Conservation (phyloP, 2,329 filamentous ascomycete species). For the Raffaelea arxii region DNA sequence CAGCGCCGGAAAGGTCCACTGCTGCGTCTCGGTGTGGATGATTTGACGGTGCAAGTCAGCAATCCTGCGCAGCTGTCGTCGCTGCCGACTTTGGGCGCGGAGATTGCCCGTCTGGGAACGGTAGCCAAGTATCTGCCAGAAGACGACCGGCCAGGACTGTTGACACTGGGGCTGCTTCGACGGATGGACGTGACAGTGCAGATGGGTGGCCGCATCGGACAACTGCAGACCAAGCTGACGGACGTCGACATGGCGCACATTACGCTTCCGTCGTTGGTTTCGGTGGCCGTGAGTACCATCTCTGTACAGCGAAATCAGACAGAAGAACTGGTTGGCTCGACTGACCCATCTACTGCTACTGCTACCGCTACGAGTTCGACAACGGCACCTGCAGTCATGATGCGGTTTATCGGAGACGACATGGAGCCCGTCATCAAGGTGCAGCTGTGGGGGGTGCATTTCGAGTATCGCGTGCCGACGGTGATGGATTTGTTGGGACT, state of each 20-base stretch:
- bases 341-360: not conserved
- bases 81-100: slow-evolving; percentile 63
- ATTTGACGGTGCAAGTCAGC: slow-evolving; percentile 51
- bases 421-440: slow-evolving; percentile 85
- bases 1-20: slow-evolving; percentile 83
- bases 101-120: slow-evolving; percentile 71
- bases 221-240: slow-evolving; percentile 44
- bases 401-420: slow-evolving; percentile 85
- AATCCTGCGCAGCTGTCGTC: slow-evolving; percentile 56
- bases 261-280: slow-evolving; percentile 71
- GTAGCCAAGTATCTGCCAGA: slow-evolving; percentile 94
- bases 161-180: slow-evolving; percentile 62
- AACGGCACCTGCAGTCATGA: slow-evolving; percentile 58
- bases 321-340: slow-evolving; percentile 59
- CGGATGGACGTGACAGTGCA: slow-evolving; percentile 52
- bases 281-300: slow-evolving; percentile 60
- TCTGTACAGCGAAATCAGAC: slow-evolving; percentile 52
- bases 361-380: slow-evolving; percentile 7
- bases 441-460: slow-evolving; percentile 70
- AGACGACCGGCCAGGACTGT: slow-evolving; percentile 81
- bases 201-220: slow-evolving; percentile 60
- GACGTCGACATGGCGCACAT: slow-evolving; percentile 71
- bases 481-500: slow-evolving; percentile 71
- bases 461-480: slow-evolving; percentile 85
- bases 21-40: slow-evolving; percentile 58